Evolutionary conservation across 345 rosid species (phyloP).

Genomic region (Conringia planisiliqua): DNA sequence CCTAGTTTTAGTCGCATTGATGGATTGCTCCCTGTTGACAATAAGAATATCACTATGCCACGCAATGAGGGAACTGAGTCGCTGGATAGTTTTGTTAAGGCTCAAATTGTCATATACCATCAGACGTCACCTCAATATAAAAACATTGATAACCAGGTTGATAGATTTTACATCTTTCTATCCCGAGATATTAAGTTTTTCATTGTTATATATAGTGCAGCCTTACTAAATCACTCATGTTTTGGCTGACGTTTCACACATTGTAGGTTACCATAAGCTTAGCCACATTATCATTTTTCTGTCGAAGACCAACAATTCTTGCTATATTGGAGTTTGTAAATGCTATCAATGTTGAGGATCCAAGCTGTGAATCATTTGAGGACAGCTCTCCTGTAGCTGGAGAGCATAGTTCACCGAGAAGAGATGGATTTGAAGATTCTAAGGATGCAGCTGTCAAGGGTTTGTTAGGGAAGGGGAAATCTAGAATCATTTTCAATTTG

Average conservation of each 20-base stretch:
- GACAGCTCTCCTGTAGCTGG: slow-evolving; percentile 55
- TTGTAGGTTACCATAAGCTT: slow-evolving; percentile 75
- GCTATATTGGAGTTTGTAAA: slow-evolving; percentile 88
- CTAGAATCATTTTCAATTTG: slow-evolving; percentile 74
- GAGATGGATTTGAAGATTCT: slow-evolving; percentile 44
- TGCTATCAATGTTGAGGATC: slow-evolving; percentile 65
- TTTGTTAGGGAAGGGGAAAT: slow-evolving; percentile 91
- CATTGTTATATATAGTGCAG: slow-evolving; percentile 7
- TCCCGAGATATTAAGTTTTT: not conserved
- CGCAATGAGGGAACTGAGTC: slow-evolving; percentile 43
- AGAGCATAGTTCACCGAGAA: slow-evolving; percentile 39
- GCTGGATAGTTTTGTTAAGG: slow-evolving; percentile 90
- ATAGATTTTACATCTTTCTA: slow-evolving; percentile 19
- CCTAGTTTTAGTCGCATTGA: slow-evolving; percentile 68
- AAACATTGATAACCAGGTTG: slow-evolving; percentile 75
- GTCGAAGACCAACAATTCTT: slow-evolving; percentile 91
- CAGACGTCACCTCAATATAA: slow-evolving; percentile 65
- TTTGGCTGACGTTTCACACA: slow-evolving; percentile 20
- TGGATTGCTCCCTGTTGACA: slow-evolving; percentile 72
- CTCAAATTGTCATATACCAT: slow-evolving; percentile 76
- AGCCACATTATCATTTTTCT: slow-evolving; percentile 87
- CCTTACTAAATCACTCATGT: slow-evolving; percentile 9
- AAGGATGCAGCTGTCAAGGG: slow-evolving; percentile 77
- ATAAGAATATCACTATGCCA: slow-evolving; percentile 34
- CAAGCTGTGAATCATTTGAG: slow-evolving; percentile 49